Percentiles rank a stretch among this genome's conserved stretches.
phyloP scores from a whole-genome alignment of 495 filamentous ascomycete species.

The Podospora comata region DNA sequence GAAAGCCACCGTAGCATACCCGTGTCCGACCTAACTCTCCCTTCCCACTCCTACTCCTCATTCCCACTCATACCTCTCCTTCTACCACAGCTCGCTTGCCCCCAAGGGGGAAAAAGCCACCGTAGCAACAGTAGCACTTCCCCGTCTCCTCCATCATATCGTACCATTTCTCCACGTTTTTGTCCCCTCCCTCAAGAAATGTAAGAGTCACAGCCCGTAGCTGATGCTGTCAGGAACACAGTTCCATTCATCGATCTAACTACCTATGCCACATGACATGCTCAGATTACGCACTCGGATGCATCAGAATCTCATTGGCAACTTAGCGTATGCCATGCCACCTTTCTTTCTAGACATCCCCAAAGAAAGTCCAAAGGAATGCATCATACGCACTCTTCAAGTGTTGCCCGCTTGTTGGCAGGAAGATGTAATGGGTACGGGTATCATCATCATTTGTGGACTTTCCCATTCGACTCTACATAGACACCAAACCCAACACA shows the following conservation, averaged over 20 bases:
- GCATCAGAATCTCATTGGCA: not conserved
- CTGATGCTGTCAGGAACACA: not conserved
- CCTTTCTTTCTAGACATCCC: too few species aligned
- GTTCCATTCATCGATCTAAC: not conserved
- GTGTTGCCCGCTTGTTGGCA: too few species aligned
- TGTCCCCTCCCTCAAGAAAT: not conserved
- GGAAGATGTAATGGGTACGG: too few species aligned
- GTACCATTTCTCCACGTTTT: not conserved
- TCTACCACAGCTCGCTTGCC: not conserved
- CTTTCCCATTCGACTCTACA: too few species aligned
- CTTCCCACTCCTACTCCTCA: not conserved
- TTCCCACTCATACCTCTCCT: not conserved
- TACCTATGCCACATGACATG: not conserved
- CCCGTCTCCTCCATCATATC: not conserved
- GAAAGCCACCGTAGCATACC: not conserved
- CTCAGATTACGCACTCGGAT: not conserved
- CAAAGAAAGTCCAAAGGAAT: too few species aligned
- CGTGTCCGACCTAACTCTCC: not conserved
- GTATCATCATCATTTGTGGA: too few species aligned
- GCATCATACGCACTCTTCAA: too few species aligned
- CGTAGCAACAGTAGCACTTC: not conserved
- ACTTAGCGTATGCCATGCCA: too few species aligned
- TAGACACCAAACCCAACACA: too few species aligned
- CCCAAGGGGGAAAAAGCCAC: not conserved
- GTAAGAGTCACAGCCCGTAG: not conserved